Percentiles rank a stretch among this genome's conserved stretches.
phyloP scores from a whole-genome alignment of 2,329 filamentous ascomycete species.

The Fusarium setosum region DNA sequence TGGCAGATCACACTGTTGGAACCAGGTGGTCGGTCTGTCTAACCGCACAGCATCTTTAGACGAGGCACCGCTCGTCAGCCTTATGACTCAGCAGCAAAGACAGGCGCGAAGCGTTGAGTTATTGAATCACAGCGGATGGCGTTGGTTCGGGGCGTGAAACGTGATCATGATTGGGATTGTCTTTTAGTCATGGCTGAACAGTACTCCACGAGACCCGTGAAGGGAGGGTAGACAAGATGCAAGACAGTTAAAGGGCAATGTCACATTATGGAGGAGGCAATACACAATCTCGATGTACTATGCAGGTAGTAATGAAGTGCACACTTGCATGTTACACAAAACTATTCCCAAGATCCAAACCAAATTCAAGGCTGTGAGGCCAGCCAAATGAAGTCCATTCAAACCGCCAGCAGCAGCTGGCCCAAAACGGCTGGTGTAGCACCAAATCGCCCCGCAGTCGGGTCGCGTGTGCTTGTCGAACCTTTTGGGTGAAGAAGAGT shows the following conservation, averaged over 20 bases:
- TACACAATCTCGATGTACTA: constrained; percentile 9
- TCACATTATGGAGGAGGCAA: constrained; percentile 13
- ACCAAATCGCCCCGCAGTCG: constrained; percentile 26
- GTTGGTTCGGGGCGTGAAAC: not conserved
- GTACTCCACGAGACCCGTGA: constrained; percentile 4
- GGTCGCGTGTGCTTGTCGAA: constrained; percentile 9
- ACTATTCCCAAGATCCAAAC: not conserved
- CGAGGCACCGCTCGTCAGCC: not conserved
- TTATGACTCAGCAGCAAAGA: not conserved
- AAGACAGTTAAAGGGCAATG: constrained; percentile 21
- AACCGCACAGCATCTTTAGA: constrained; percentile 17
- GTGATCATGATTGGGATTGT: not conserved
- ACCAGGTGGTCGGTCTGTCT: constrained; percentile 8
- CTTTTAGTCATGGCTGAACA: not conserved
- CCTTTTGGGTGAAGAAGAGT: not conserved
- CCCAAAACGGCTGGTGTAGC: constrained; percentile 25
- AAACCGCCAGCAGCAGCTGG: constrained; percentile 21
- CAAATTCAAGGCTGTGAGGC: constrained; percentile 18
- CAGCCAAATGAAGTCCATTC: constrained; percentile 25
- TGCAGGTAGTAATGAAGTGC: constrained; percentile 19
- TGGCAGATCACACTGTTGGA: not conserved
- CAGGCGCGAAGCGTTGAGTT: not conserved
- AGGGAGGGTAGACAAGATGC: constrained; percentile 27
- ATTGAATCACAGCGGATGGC: not conserved
- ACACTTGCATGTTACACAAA: constrained; percentile 7